Evolutionary conservation across 495 filamentous ascomycete genomes (phyloP), one percentile per base, ranked within the genome.

Genomic region (Aspergillus steynii): DNA sequence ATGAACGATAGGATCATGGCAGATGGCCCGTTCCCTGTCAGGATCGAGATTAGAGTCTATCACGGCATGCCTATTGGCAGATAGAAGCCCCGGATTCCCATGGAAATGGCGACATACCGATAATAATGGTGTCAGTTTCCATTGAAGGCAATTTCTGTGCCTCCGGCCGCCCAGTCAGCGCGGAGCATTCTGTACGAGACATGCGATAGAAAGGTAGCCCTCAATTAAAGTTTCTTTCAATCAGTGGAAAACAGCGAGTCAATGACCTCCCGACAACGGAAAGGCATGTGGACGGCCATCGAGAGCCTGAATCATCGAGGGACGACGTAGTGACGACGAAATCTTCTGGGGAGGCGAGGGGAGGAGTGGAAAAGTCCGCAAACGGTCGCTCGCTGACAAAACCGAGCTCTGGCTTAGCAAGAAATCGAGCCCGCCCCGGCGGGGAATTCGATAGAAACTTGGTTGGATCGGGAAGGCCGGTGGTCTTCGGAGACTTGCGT

Each of bases 1-100:
- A 89, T 85, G 66, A 83, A 90, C 56, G 85, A 87, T 28, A 90
- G 78, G 68, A 88, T 84, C 69, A 90, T 81, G 61, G 87, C 83
- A 34, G 87, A 83, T 54, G 87, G 87, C 37, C 87, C 87, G 65
- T 87, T 88, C 58, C 87, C 87, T 81, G 55, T 20, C 56, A 47
- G 29, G 32, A 32, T 50, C 37, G 48, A 50, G 48, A 26, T 50
- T 50, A 51, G 53, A 51, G 61, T 65, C 52, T 64, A 62, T 50
- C 25, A 60, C 7, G 46, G 49, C 50, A 15, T 2, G 51, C 20
- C 48, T 50, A 60, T 65, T 54, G 34, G 60, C 37, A 66, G 66
- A 49, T 55, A 26, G 45, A n/a, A 52, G 29, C 29, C 37, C 34
- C 27, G 42, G 34, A 55, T 45, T 37, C 10, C 32, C 42, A 52